These are phyloP conservation scores for Tulasnella sp. DNA, from an alignment of 768 basidiomycete genomes.

Conservation along the genomic window DNA sequence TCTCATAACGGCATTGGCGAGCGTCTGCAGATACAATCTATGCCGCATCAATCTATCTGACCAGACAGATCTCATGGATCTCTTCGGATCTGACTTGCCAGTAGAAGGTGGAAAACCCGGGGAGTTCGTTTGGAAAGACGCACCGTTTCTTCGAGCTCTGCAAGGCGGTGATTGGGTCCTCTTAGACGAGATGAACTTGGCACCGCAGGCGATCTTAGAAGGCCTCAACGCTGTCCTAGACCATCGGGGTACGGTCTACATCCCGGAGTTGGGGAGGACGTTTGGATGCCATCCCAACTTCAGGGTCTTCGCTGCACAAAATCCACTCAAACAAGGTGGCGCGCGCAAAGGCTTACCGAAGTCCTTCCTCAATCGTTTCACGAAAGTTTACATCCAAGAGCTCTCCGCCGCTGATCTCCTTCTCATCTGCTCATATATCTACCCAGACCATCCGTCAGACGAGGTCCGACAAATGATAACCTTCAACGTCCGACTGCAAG, in stretches of 20 bases:
- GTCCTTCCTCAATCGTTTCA: conserved; percentile 96
- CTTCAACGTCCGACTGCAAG: conserved; percentile 64
- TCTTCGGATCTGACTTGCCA: conserved; percentile 94
- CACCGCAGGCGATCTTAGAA: conserved; percentile 91
- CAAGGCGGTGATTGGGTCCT: conserved; percentile 97
- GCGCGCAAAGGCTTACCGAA: conserved; percentile 95
- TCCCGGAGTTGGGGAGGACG: conserved; percentile 86
- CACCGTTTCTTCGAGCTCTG: conserved; percentile 86
- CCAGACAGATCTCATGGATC: conserved; percentile 91
- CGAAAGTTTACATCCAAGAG: conserved; percentile 90
- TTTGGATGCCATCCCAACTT: conserved; percentile 88
- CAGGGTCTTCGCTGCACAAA: conserved; percentile 95
- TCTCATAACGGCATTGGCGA: conserved; percentile 77
- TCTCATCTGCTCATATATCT: conserved; percentile 64
- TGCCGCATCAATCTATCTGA: conserved; percentile 96
- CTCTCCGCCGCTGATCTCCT: conserved; percentile 67
- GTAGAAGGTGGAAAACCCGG: conserved; percentile 84
- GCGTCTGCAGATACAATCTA: conserved; percentile 62
- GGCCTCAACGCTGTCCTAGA: conserved; percentile 94
- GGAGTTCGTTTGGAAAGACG: conserved; percentile 95
- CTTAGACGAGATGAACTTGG: conserved; percentile 98
- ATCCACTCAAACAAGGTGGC: conserved; percentile 91
- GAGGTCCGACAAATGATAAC: conserved; percentile 64
- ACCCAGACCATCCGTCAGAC: conserved; percentile 46
- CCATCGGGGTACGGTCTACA: conserved; percentile 88